Evolutionary conservation across 1,284 basidiomycete genomes (phyloP).

Genomic region (Sanghuangporus weigelae): DNA sequence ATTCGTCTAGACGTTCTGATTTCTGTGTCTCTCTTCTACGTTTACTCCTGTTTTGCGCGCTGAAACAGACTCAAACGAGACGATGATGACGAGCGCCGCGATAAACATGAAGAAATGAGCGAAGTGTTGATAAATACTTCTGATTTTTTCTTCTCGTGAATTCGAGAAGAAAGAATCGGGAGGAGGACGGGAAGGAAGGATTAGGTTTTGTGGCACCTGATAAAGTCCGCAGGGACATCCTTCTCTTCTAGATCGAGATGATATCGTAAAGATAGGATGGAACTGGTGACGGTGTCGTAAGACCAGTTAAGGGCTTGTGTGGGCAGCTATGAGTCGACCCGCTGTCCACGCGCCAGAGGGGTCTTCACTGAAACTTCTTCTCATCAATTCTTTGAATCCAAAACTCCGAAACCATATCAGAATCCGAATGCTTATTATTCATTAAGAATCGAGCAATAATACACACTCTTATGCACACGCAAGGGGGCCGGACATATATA

Average conservation of each 20-base stretch:
- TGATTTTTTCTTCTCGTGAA: not conserved
- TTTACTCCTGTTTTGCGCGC: not conserved
- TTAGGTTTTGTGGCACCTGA: constrained; percentile 1
- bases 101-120: not conserved
- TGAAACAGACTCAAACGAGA: not conserved
- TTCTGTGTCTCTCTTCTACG: not conserved
- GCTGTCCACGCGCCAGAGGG: constrained; percentile 3
- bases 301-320: not conserved
- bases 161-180: not conserved
- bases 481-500: constrained; percentile 1
- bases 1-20: not conserved
- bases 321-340: not conserved
- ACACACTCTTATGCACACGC: not conserved
- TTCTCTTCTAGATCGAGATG: constrained; percentile 1
- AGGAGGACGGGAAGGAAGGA: not conserved
- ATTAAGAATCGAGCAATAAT: not conserved
- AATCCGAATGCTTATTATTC: not conserved
- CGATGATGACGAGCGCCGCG: not conserved
- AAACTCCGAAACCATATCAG: not conserved
- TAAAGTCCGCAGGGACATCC: not conserved
- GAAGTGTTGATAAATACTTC: not conserved
- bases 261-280: constrained; percentile 1
- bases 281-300: not conserved
- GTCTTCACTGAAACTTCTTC: not conserved
- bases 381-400: not conserved